Base-by-base conservation (phyloP, 306 rosid species). In the Rosa lucieae region DNA sequence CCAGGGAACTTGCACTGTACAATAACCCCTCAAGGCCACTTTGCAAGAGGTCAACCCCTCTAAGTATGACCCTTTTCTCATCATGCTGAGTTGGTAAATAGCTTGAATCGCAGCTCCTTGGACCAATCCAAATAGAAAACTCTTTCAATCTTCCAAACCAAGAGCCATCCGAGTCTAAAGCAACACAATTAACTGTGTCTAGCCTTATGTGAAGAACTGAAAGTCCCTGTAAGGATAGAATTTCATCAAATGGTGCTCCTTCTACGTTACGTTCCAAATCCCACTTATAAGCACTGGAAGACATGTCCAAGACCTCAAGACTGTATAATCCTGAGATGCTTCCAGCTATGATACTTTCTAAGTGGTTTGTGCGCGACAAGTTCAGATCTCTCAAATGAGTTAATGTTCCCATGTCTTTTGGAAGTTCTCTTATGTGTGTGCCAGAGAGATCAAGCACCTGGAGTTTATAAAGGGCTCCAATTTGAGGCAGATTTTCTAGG, bases 161-260 rank as follows among this genome's bases (percentile, higher is more conserved):
- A 67, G 77, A 42, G 17, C 77, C 77, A 21, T 18, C 40, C 5
- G 21, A 77, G 80, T 67, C 80, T 40, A 77, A 77, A 17, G 80
- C 52, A 51, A 51, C 66, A 14, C 80, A 77, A 67, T 66, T 74
- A 77, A 77, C 66, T 49, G 67, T 67, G 67, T 67, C 40, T 5
- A 77, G 74, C 32, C 74, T 67, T 67, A 77, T 52, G 7, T 67
- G 66, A 77, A 77, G 67, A 77, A 67, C 67, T 51, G 80, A 77
- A 77, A 77, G 80, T 8, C 43, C 18, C 40, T 14, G 70, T 39
- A 74, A 51, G 40, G 32, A 44, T 53, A 48, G 8, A 4, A 80
- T 61, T 53, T 74, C 83, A 55, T 67, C 79, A 80, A 80, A 74
- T 42, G 79, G 40, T 55, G 79, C 76, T 73, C 65, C 46, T 53